A percentile compares a stretch with the other conserved stretches of the same genome.
These are phyloP conservation scores for Aspergillus sp. DNA, from an alignment of 2,329 filamentous ascomycete species.

Conservation along the genomic window DNA sequence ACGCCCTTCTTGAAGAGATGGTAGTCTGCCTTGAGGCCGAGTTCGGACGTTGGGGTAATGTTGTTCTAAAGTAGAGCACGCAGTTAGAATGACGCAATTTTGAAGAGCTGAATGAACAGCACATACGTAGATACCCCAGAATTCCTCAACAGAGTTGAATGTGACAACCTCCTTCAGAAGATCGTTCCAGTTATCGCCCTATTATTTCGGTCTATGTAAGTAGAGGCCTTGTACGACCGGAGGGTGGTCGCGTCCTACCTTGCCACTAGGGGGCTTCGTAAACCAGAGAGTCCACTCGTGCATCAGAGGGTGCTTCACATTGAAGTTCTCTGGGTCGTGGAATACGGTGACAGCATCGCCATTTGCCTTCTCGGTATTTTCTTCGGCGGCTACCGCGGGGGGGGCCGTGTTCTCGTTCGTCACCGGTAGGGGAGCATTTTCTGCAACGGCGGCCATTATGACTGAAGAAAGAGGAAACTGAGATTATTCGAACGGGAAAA, in stretches of 20 bases:
- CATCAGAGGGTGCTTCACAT: conserved; percentile 97
- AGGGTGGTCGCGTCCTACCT: conserved; percentile 58
- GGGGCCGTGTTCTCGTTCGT: conserved; percentile 58
- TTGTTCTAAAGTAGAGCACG: conserved; percentile 75
- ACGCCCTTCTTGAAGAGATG: conserved; percentile 98
- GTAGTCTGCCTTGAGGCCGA: conserved; percentile 97
- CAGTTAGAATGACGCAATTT: conserved; percentile 6
- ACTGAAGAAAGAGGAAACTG: conserved; percentile 8
- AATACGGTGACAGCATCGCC: conserved; percentile 85
- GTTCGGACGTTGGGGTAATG: conserved; percentile 91
- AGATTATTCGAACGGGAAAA: conserved; percentile 7
- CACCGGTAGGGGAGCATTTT: conserved; percentile 35
- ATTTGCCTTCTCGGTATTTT: conserved; percentile 34
- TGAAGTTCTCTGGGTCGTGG: conserved; percentile 98
- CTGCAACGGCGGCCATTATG: conserved; percentile 40
- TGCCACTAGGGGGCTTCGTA: conserved; percentile 94
- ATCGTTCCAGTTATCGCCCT: conserved; percentile 99
- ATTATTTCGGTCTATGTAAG: conserved; percentile 12
- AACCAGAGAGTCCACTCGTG: conserved; percentile 99
- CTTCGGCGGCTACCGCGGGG: conserved; percentile 48
- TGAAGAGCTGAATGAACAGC: not conserved
- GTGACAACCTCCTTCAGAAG: conserved; percentile 97
- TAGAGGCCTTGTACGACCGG: not conserved
- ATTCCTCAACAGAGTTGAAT: conserved; percentile 98
- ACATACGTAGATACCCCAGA: conserved; percentile 98